Conservation (phyloP, 1,139 yeast genomes). For the Diutina scorzettiae region DNA sequence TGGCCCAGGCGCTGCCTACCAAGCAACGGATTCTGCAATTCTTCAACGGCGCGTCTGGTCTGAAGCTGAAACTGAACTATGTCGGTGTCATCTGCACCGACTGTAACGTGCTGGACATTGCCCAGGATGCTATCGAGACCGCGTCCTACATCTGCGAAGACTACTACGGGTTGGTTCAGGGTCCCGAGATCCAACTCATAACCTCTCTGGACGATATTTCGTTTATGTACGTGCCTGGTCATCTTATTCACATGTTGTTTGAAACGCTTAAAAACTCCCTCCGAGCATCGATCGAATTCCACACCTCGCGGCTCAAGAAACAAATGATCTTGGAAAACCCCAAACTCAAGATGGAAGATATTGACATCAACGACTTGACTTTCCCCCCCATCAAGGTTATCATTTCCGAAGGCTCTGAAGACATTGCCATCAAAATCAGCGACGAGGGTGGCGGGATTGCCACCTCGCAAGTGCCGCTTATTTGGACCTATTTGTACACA, state of each 20-base stretch:
- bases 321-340: conserved; percentile 33
- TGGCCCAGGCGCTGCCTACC: conserved; percentile 46
- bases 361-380: conserved; percentile 50
- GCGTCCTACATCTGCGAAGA: conserved; percentile 84
- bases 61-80: conserved; percentile 31
- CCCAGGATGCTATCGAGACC: conserved; percentile 76
- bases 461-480: conserved; percentile 68
- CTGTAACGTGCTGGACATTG: conserved; percentile 69
- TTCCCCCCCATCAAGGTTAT: conserved; percentile 82
- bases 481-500: conserved; percentile 88
- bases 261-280: conserved; percentile 77
- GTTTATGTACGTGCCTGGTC: conserved; percentile 88
- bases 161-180: conserved; percentile 71
- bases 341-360: conserved; percentile 24
- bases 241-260: conserved; percentile 76
- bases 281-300: conserved; percentile 75
- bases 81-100: conserved; percentile 81
- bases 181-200: conserved; percentile 67
- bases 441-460: conserved; percentile 96
- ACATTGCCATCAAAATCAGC: conserved; percentile 82
- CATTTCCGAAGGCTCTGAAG: conserved; percentile 86
- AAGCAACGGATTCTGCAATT: conserved; percentile 25
- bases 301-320: conserved; percentile 32
- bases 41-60: conserved; percentile 16
- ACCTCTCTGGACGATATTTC: conserved; percentile 55